These are phyloP conservation scores for Cyberlindnera sargentensis DNA, from an alignment of 805 yeast genomes.

Conservation along the genomic window DNA sequence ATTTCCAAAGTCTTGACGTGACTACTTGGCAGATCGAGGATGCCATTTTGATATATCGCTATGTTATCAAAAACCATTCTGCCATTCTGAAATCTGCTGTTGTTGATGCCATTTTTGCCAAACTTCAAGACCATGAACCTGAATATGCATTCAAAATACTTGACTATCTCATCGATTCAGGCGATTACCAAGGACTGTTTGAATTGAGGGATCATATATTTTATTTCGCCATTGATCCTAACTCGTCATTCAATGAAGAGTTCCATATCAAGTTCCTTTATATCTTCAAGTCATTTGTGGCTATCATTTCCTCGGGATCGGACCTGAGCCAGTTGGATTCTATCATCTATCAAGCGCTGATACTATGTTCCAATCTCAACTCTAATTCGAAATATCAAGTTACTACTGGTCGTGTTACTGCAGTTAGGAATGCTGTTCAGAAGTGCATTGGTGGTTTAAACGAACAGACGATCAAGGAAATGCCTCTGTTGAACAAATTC, in stretches of 20 bases:
- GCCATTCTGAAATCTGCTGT: background rate
- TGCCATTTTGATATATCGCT: background rate
- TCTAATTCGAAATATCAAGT: background rate
- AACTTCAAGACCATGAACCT: conserved; percentile 3
- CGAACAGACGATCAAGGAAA: background rate
- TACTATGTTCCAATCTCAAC: conserved; percentile 1
- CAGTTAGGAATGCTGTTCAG: background rate
- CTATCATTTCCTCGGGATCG: background rate
- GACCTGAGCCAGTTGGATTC: background rate
- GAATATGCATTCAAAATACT: conserved; percentile 5
- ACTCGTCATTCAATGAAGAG: background rate
- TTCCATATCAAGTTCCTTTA: conserved; percentile 1
- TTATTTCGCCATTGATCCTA: conserved; percentile 12
- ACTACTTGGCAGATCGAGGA: conserved; percentile 1
- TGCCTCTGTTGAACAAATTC: background rate
- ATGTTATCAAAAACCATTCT: background rate
- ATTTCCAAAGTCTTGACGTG: background rate
- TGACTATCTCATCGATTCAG: background rate
- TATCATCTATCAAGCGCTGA: conserved; percentile 3
- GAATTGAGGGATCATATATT: conserved; percentile 8
- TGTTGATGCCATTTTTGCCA: background rate
- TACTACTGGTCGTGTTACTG: background rate
- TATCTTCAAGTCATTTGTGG: conserved; percentile 3
- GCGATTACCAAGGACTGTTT: background rate
- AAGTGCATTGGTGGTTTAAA: background rate